A percentile compares a stretch with the other conserved stretches of the same genome.
Evolutionary conservation across 768 basidiomycete genomes (phyloP).

Genomic region (Serendipita sp.): DNA sequence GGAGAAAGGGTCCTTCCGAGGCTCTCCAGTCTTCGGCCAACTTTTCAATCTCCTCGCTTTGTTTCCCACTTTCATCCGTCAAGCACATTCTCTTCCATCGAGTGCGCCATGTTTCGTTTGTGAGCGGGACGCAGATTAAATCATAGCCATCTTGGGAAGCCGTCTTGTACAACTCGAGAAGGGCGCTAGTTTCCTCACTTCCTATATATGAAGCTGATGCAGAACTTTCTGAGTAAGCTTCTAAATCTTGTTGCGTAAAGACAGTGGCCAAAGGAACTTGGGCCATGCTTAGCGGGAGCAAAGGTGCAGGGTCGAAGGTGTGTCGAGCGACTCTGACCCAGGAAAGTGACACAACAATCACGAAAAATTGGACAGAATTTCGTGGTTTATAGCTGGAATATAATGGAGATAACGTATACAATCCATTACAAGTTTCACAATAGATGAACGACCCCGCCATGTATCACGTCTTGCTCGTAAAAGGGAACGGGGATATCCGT

Average conservation of each 20-base stretch:
- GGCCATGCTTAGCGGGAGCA: constrained; percentile 5
- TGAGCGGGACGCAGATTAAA: constrained; percentile 68
- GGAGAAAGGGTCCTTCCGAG: constrained; percentile 50
- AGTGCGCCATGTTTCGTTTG: constrained; percentile 69
- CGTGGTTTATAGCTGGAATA: not conserved
- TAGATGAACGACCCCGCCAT: too few relatives aligned
- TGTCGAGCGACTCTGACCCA: not conserved
- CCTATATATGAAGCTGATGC: not conserved
- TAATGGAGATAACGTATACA: not conserved
- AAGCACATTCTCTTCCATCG: constrained; percentile 87
- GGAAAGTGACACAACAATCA: not conserved
- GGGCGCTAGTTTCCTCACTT: not conserved
- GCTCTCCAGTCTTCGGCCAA: constrained; percentile 79
- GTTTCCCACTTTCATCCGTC: constrained; percentile 27
- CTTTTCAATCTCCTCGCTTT: constrained; percentile 26
- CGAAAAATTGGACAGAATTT: not conserved
- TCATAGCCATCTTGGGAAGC: constrained; percentile 48
- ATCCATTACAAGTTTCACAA: too few relatives aligned
- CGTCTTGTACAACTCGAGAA: not conserved
- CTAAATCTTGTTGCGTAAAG: constrained; percentile 11
- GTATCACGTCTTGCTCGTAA: constrained; percentile 9
- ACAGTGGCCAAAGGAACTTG: constrained; percentile 12
- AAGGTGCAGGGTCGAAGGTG: not conserved
- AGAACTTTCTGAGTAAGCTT: not conserved
- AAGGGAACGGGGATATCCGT: constrained; percentile 14